phyloP scores from a whole-genome alignment of 495 filamentous ascomycete genomes.

The Neurospora sp. region DNA sequence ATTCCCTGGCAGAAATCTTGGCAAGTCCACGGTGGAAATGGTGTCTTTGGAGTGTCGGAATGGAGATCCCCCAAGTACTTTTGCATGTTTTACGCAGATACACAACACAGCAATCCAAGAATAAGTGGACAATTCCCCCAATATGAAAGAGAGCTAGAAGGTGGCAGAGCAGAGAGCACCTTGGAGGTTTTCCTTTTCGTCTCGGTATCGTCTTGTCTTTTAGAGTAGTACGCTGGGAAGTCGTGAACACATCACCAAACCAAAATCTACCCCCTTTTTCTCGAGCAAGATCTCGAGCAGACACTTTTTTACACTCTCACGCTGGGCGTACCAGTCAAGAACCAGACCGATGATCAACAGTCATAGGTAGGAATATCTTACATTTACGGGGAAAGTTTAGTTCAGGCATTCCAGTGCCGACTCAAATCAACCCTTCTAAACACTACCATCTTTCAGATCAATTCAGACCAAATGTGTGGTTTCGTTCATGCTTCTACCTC shows the following conservation, averaged over 20 bases:
- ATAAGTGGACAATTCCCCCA: conserved; percentile 29
- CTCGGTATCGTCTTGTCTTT: conserved; percentile 35
- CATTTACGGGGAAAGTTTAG: neutral
- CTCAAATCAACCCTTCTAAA: neutral
- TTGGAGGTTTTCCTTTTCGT: conserved; percentile 30
- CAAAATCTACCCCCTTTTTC: conserved; percentile 24
- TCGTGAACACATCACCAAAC: conserved; percentile 30
- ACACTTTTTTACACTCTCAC: neutral
- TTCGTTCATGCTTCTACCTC: neutral
- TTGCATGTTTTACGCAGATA: conserved; percentile 45
- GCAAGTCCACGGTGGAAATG: conserved; percentile 31
- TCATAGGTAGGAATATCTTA: neutral
- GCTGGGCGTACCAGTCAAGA: neutral
- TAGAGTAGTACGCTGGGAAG: conserved; percentile 35
- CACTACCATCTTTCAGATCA: neutral
- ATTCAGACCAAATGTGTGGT: neutral
- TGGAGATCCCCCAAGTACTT: conserved; percentile 37
- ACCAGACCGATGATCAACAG: neutral
- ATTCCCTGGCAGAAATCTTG: conserved; percentile 28
- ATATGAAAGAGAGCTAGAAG: conserved; percentile 13
- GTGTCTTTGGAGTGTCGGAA: conserved; percentile 45
- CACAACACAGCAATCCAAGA: conserved; percentile 26
- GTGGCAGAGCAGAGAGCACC: conserved; percentile 30
- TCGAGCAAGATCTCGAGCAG: conserved; percentile 1
- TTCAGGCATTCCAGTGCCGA: neutral